Percentiles rank a stretch among this genome's conserved stretches.
These are phyloP conservation scores for Claviceps paspali DNA, from an alignment of 2,329 filamentous ascomycete species.

Conservation along the genomic window DNA sequence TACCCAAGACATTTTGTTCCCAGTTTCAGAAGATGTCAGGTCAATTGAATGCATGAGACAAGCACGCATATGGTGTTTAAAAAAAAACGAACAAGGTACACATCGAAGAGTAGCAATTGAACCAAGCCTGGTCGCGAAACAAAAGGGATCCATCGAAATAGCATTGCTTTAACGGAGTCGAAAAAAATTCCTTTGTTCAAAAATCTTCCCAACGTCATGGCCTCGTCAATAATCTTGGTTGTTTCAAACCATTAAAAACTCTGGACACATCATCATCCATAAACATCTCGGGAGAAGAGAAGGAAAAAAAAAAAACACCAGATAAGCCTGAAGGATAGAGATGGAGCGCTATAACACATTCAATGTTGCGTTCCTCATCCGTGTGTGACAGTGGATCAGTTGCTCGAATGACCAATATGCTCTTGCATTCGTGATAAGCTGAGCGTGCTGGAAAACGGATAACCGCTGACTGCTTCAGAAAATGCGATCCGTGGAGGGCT, in stretches of 20 bases:
- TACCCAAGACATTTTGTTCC: background rate
- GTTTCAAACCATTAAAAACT: constrained; percentile 1
- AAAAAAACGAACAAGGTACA: background rate
- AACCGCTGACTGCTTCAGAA: too few relatives aligned
- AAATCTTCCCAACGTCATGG: constrained; percentile 9
- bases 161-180: constrained; percentile 6
- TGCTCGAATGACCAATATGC: background rate
- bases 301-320: background rate
- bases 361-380: background rate
- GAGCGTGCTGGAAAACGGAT: background rate
- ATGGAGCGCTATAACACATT: background rate
- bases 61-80: background rate
- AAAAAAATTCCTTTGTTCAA: constrained; percentile 9
- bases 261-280: constrained; percentile 2
- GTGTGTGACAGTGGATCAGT: background rate
- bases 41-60: too few relatives aligned
- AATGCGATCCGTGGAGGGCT: constrained; percentile 9
- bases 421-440: background rate
- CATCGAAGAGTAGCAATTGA: background rate
- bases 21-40: too few relatives aligned
- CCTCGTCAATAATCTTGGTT: background rate
- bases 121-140: background rate
- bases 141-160: background rate
- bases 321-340: background rate
- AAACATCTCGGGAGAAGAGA: background rate